Conservation (phyloP, 331 rosid genomes). For the Rosa hybrid region DNA sequence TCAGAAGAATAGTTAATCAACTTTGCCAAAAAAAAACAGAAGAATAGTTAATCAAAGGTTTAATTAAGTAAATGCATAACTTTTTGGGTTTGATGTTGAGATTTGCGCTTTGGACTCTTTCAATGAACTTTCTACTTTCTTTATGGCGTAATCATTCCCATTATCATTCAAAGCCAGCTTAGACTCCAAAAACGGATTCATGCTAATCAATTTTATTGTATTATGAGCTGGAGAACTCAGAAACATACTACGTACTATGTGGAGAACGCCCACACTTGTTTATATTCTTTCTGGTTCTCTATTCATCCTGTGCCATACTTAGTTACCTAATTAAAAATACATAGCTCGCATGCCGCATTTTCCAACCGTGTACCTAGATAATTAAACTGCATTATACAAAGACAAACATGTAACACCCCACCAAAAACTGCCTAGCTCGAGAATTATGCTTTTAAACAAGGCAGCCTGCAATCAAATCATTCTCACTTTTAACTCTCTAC, state of each 20-base stretch:
- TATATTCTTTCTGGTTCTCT: too few species aligned
- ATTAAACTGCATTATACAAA: neutral
- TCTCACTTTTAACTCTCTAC: neutral
- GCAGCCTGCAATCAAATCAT: neutral
- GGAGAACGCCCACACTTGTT: too few species aligned
- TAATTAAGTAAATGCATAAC: neutral
- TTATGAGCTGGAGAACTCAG: neutral
- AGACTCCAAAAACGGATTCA: slow-evolving; percentile 9
- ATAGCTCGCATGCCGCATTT: too few species aligned
- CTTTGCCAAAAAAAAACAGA: too few species aligned
- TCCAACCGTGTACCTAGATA: too few species aligned
- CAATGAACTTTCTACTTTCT: neutral
- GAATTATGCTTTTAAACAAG: neutral
- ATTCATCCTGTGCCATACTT: too few species aligned
- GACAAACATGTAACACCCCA: neutral
- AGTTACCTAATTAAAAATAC: too few species aligned
- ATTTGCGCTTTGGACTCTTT: slow-evolving; percentile 35
- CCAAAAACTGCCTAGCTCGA: neutral
- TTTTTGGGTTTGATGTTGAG: slow-evolving; percentile 1
- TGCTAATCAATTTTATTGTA: slow-evolving; percentile 17
- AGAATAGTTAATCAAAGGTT: too few species aligned
- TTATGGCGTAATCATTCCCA: slow-evolving; percentile 16
- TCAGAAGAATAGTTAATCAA: too few species aligned
- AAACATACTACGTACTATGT: too few species aligned
- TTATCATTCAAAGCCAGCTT: slow-evolving; percentile 20